Percentiles rank a stretch among this genome's conserved stretches.
Evolutionary conservation across 805 yeast genomes (phyloP).

Genomic region (Nakazawaea wickerhamii): DNA sequence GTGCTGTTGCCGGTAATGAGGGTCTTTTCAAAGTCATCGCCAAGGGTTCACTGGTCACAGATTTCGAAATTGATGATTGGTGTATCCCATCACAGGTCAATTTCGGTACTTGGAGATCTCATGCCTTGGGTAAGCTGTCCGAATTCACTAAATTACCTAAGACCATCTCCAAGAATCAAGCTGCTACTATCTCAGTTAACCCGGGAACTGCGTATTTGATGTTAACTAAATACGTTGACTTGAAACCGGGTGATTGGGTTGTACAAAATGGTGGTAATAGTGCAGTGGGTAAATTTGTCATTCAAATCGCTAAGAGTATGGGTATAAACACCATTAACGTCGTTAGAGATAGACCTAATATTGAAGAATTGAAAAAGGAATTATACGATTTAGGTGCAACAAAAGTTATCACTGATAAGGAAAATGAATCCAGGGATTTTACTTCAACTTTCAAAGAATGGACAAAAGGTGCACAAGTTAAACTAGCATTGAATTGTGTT

Average conservation of each 20-base stretch:
- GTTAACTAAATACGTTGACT: slow-evolving; percentile 62
- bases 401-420: slow-evolving; percentile 83
- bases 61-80: slow-evolving; percentile 73
- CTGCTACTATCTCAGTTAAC: slow-evolving; percentile 88
- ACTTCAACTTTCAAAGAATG: slow-evolving; percentile 52
- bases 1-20: slow-evolving; percentile 91
- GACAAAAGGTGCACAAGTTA: slow-evolving; percentile 49
- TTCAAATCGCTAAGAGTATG: slow-evolving; percentile 75
- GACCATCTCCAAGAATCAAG: slow-evolving; percentile 51
- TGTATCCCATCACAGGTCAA: slow-evolving; percentile 72
- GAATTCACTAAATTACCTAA: slow-evolving; percentile 56
- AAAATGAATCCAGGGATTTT: slow-evolving; percentile 66
- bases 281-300: slow-evolving; percentile 88
- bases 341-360: slow-evolving; percentile 77
- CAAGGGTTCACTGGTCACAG: slow-evolving; percentile 48
- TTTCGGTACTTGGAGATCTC: slow-evolving; percentile 93
- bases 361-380: slow-evolving; percentile 51
- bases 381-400: slow-evolving; percentile 75
- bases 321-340: slow-evolving; percentile 84
- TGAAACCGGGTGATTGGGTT: slow-evolving; percentile 78
- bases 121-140: slow-evolving; percentile 48
- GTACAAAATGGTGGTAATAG: slow-evolving; percentile 96
- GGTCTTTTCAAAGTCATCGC: slow-evolving; percentile 84
- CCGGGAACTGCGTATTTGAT: slow-evolving; percentile 90
- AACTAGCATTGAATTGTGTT: slow-evolving; percentile 84